A percentile compares a stretch with the other conserved stretches of the same genome.
Conservation (phyloP, 768 basidiomycete genomes). For the Coprinopsis marcescibilis region DNA sequence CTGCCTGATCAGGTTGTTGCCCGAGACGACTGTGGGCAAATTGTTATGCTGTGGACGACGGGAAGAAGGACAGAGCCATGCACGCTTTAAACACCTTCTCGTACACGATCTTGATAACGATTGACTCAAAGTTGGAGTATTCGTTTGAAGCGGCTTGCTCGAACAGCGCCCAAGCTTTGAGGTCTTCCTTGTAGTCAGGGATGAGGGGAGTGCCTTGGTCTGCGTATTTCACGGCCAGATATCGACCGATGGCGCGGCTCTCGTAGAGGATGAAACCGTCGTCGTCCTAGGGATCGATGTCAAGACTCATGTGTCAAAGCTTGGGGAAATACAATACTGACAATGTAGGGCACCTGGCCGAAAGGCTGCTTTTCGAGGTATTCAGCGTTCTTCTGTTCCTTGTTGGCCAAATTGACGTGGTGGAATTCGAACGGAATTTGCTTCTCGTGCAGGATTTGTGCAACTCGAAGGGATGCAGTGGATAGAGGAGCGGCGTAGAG, state of each 20-base stretch:
- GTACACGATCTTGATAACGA: conserved; percentile 23
- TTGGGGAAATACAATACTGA: conserved; percentile 20
- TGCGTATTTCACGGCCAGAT: conserved; percentile 47
- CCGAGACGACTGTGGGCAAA: not conserved
- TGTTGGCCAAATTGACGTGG: conserved; percentile 34
- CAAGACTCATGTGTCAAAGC: not conserved
- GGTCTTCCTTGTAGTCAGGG: conserved; percentile 30
- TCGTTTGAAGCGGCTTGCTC: conserved; percentile 42
- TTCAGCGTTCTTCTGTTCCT: conserved; percentile 41
- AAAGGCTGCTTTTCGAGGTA: conserved; percentile 54
- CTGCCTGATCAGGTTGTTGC: conserved; percentile 21
- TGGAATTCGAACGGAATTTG: conserved; percentile 49
- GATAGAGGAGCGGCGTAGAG: conserved; percentile 37
- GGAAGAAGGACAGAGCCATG: conserved; percentile 10
- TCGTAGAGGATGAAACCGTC: conserved; percentile 57
- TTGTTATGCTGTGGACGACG: not conserved
- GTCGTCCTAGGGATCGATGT: conserved; percentile 31
- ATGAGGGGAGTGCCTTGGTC: conserved; percentile 42
- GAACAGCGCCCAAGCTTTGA: conserved; percentile 32
- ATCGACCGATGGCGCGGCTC: conserved; percentile 52
- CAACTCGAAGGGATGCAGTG: conserved; percentile 45
- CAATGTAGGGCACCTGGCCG: conserved; percentile 56
- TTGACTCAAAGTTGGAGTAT: conserved; percentile 35
- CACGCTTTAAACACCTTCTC: conserved; percentile 47
- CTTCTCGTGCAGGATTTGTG: conserved; percentile 47